phyloP scores from a whole-genome alignment of 805 yeast species.

The Hanseniaspora hatyaiensis region DNA sequence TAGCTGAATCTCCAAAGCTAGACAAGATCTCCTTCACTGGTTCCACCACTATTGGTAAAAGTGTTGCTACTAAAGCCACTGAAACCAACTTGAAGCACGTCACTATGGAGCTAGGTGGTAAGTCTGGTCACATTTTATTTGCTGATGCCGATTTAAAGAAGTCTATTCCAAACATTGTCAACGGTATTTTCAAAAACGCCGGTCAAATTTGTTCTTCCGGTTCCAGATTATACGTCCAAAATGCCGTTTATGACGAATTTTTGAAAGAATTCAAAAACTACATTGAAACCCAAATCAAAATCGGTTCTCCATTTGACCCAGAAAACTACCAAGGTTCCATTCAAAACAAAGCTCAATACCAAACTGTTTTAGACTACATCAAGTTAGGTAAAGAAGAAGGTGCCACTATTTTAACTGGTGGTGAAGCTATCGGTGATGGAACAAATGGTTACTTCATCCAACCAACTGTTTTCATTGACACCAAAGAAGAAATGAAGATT shows the following conservation, averaged over 20 bases:
- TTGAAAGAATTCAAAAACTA: conserved; percentile 47
- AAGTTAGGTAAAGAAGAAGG: conserved; percentile 57
- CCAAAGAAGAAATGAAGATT: conserved; percentile 48
- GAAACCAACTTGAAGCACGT: conserved; percentile 65
- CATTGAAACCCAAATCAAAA: conserved; percentile 44
- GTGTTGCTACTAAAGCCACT: conserved; percentile 58
- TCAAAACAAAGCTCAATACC: conserved; percentile 56
- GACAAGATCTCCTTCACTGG: conserved; percentile 75
- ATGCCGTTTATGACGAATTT: conserved; percentile 53
- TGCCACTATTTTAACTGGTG: conserved; percentile 60
- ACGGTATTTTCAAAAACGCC: conserved; percentile 66
- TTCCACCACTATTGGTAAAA: conserved; percentile 64
- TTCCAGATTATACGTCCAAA: conserved; percentile 67
- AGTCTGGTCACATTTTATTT: conserved; percentile 66
- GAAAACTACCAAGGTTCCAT: conserved; percentile 67
- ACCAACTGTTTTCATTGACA: conserved; percentile 67
- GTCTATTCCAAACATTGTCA: conserved; percentile 40
- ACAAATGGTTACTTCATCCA: conserved; percentile 55
- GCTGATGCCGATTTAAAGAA: conserved; percentile 46
- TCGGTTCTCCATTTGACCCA: conserved; percentile 66
- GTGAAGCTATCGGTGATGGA: conserved; percentile 37
- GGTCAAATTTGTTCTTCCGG: conserved; percentile 81
- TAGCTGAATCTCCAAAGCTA: conserved; percentile 54
- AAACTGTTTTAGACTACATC: conserved; percentile 56
- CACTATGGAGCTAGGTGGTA: conserved; percentile 75